Conservation (phyloP, 148 eudicot species). For the Simmondsia chinensis region DNA sequence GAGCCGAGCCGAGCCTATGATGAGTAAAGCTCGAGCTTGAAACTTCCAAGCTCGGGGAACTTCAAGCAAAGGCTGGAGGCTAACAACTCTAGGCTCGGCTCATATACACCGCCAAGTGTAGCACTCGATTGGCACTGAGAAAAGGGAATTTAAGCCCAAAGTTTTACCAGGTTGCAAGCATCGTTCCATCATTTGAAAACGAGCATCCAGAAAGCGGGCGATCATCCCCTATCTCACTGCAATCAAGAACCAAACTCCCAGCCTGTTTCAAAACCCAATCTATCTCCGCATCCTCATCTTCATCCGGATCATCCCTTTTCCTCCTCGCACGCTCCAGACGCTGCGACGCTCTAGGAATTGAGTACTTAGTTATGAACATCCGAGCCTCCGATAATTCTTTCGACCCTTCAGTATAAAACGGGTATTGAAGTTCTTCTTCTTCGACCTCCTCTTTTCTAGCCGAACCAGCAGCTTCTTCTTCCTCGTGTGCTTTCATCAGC, state of each 20-base stretch:
- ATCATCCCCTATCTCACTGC: conserved; percentile 91
- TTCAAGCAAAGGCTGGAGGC: too few relatives aligned
- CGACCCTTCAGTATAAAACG: conserved; percentile 83
- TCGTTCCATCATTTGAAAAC: conserved; percentile 58
- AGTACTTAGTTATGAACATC: conserved; percentile 51
- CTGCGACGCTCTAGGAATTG: conserved; percentile 49
- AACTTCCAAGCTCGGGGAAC: too few relatives aligned
- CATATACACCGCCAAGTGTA: background rate
- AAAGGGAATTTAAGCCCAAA: background rate
- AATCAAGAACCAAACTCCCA: conserved; percentile 47
- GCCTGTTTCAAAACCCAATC: conserved; percentile 77
- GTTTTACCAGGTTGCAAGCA: conserved; percentile 84
- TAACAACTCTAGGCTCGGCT: background rate
- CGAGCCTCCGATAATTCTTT: conserved; percentile 55
- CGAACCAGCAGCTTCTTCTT: conserved; percentile 59
- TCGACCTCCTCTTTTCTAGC: conserved; percentile 37
- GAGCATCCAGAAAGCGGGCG: conserved; percentile 87
- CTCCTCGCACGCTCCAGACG: conserved; percentile 71
- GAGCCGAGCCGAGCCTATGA: too few relatives aligned
- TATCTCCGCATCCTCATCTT: conserved; percentile 83
- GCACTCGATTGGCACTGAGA: background rate
- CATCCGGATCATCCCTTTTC: conserved; percentile 88
- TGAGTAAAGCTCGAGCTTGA: too few relatives aligned
- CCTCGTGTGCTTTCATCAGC: conserved; percentile 87
- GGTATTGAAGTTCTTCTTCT: conserved; percentile 64